Percentiles rank a stretch among this genome's conserved stretches.
Evolutionary conservation across 495 filamentous ascomycete species (phyloP).

Genomic region (Tetracladium setigerum): DNA sequence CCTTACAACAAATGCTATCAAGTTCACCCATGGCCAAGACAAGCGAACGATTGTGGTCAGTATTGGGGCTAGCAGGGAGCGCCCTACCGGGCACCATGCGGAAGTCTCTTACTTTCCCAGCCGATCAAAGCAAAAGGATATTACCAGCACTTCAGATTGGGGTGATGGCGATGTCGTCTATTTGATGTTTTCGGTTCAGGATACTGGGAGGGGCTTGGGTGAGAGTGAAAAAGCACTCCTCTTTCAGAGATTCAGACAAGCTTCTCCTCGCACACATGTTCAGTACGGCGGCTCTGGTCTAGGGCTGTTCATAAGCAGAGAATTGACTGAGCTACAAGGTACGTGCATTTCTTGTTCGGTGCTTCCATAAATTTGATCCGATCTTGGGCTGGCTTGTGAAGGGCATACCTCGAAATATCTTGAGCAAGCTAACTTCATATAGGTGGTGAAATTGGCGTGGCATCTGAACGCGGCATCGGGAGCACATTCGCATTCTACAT

Average conservation of each 20-base stretch:
- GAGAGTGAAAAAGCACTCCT: conserved; percentile 65
- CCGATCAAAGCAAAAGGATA: conserved; percentile 38
- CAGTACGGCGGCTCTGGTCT: conserved; percentile 79
- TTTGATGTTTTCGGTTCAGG: conserved; percentile 67
- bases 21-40: conserved; percentile 58
- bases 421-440: too few species aligned
- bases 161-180: conserved; percentile 59
- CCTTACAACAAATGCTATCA: conserved; percentile 72
- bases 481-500: conserved; percentile 82
- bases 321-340: conserved; percentile 72
- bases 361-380: too few species aligned
- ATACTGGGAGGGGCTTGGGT: conserved; percentile 71
- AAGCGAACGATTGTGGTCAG: conserved; percentile 59
- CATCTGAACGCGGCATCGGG: conserved; percentile 60
- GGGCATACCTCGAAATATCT: too few species aligned
- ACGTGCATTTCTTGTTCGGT: too few species aligned
- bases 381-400: too few species aligned
- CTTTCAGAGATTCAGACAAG: conserved; percentile 78
- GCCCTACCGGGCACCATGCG: conserved; percentile 33
- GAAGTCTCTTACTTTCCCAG: conserved; percentile 47
- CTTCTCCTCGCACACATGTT: conserved; percentile 65
- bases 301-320: conserved; percentile 73
- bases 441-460: conserved; percentile 77
- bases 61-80: conserved; percentile 54
- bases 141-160: conserved; percentile 58